phyloP scores from a whole-genome alignment of 2,329 filamentous ascomycete genomes.

The Emydomyces testavorans region DNA sequence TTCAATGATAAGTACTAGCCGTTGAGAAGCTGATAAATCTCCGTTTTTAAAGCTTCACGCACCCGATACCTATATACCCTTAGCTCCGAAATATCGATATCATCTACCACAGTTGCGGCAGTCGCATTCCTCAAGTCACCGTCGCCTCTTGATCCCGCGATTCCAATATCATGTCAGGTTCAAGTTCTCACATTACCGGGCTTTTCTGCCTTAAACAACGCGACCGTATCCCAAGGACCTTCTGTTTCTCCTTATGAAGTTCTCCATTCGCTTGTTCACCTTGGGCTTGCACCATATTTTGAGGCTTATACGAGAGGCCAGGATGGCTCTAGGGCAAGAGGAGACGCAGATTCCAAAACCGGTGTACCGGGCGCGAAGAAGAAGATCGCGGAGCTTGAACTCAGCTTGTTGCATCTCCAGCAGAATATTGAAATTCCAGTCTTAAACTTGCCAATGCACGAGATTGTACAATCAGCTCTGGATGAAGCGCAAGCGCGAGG shows the following conservation, averaged over 20 bases:
- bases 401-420: constrained; percentile 81
- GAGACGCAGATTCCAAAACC: constrained; percentile 81
- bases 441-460: constrained; percentile 74
- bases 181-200: constrained; percentile 88
- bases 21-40: background rate
- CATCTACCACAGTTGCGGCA: constrained; percentile 65
- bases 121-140: constrained; percentile 87
- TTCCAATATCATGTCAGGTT: constrained; percentile 77
- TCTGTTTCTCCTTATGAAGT: constrained; percentile 79
- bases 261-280: constrained; percentile 81
- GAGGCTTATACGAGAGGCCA: constrained; percentile 86
- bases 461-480: constrained; percentile 73
- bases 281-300: constrained; percentile 88
- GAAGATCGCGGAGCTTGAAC: constrained; percentile 84
- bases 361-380: constrained; percentile 97
- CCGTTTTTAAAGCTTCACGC: constrained; percentile 20
- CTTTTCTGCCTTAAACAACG: constrained; percentile 56
- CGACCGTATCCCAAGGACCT: constrained; percentile 57
- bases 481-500: constrained; percentile 61
- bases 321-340: constrained; percentile 57
- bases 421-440: constrained; percentile 98
- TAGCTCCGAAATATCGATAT: constrained; percentile 63
- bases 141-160: constrained; percentile 68
- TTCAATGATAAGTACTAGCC: background rate
- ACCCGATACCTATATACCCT: constrained; percentile 61